Evolutionary conservation across 176 grass and related monocot genomes (phyloP), one percentile per base, ranked within the genome.

Genomic region (Carex kokanica): DNA sequence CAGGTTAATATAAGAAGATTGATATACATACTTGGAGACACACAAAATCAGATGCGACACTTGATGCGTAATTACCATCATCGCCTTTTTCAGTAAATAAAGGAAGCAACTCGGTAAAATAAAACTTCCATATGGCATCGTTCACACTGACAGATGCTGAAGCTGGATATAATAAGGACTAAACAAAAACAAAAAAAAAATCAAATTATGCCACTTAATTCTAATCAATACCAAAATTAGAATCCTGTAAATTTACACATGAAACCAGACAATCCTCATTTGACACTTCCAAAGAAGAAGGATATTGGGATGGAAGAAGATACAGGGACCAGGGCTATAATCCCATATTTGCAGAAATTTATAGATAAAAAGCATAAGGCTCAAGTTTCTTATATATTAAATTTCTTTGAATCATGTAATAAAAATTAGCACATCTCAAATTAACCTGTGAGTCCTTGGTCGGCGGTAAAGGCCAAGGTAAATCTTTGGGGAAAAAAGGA

Each of bases 121-220:
- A 99, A 91, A 93, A 93, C 34, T 90, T 92, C 96, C 96, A 99
- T 87, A 99, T 92, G 60, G 82, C 88, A 75, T 93, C 80, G 65
- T 87, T 95, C 38, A 90, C 83, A 75, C 56, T 86, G 43, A 93
- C 91, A 64, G 54, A 71, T 34, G 89, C 90, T 62, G 96, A 83
- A 31, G 80, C 24, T 72, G 87, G 80, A 83, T 99, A 84, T 57
- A 95, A 86, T 56, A 95, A 89, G 56, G 88, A 89, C 96, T 95
- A 91, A 29, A 25, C 0, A 49, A 49, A 47, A n/a, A n/a, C n/a
- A n/a, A n/a, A 10, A 72, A 62, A 24, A 80, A 18, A 61, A 8
- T 55, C 53, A 55, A 29, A 55, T 3, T 73, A 74, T 29, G 0
- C 65, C 36, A 81, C 17, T 2, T 65, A 25, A 43, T 74, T 23